Base-by-base conservation (phyloP, 2,329 filamentous ascomycete genomes). In the Beauveria scarabaeidicola region DNA sequence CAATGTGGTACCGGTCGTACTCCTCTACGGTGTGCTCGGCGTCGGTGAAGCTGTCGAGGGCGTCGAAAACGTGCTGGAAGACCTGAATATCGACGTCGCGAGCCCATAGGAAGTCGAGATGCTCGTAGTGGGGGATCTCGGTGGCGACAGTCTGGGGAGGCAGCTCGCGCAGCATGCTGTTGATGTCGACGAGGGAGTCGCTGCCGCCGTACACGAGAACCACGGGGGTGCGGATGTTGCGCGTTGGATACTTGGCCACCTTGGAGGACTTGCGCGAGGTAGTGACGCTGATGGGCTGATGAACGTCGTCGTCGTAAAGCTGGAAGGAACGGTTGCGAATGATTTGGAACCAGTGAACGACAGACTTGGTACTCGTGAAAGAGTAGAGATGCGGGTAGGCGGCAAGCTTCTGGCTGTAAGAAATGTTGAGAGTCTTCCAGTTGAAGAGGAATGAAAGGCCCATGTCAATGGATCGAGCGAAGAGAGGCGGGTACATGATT, bases 281-380 rank as follows among this genome's bases (percentile, higher is more conserved):
- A 23, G 82, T 83, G 41, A 92, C 77, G 58, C 85, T 84, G 61
- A 96, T 78, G 0, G 88, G 88, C 29, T 87, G 87, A 60, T 91
- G 89, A 1, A 94, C 83, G 67, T 97, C 93, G 70, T 99, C 94
- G 70, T 99, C 94, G 72, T 92, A 97, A 90, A 99, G 97, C 73
- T 99, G 94, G 73, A 99, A 97, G 27, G 86, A 91, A 67, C 91
- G 90, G 68, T 93, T 97, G 64, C 94, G 88, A 67, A 99, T 99
- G 70, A 99, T 97, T 71, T 99, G 94, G 72, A 99, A 99, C 94
- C 94, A 99, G 71, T 99, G 94, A 0, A 99, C 94, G 9, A 99
- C 91, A 21, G 88, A 92, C 75, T 99, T 99, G 60, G 91, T 96
- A 71, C 90, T 96, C 0, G 93, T 97, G 72, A 93, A 97, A 0